Percentiles rank a stretch among this genome's conserved stretches.
Evolutionary conservation across 2,329 filamentous ascomycete species (phyloP).

Genomic region (Magnaporthales sp.): DNA sequence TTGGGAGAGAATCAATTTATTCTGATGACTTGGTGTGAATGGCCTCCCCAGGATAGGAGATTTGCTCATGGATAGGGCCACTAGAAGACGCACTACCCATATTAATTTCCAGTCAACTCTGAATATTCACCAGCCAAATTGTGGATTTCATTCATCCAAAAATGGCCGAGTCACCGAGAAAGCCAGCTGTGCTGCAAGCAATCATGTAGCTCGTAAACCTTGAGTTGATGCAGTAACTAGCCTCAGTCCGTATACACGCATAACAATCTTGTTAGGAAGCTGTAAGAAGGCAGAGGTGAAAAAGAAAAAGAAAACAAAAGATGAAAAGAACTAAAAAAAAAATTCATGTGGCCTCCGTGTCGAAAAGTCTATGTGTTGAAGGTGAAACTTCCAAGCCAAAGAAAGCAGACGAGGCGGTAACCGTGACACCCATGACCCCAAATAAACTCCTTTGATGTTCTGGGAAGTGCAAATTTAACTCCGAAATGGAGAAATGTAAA

Average conservation of each 20-base stretch:
- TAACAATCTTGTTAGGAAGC: neutral
- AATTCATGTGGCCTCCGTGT: neutral
- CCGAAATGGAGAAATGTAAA: neutral
- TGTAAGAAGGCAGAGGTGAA: neutral
- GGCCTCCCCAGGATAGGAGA: too few species aligned
- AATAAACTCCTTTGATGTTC: neutral
- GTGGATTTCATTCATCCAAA: neutral
- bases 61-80: too few species aligned
- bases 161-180: neutral
- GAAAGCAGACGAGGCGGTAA: neutral
- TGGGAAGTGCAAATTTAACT: neutral
- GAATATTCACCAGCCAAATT: neutral
- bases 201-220: neutral
- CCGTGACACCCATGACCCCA: conserved; percentile 1
- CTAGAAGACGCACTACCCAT: too few species aligned
- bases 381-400: neutral
- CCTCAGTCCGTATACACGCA: neutral
- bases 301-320: neutral
- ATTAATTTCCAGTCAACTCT: neutral
- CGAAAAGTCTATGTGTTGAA: neutral
- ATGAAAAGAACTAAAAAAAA: neutral
- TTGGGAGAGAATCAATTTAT: too few species aligned
- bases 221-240: neutral
- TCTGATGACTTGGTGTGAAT: too few species aligned
- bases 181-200: neutral